Evolutionary conservation across 371 early-diverging fungal species (phyloP), one percentile per base, ranked within the genome.

Genomic region (Apophysomyces variabilis): DNA sequence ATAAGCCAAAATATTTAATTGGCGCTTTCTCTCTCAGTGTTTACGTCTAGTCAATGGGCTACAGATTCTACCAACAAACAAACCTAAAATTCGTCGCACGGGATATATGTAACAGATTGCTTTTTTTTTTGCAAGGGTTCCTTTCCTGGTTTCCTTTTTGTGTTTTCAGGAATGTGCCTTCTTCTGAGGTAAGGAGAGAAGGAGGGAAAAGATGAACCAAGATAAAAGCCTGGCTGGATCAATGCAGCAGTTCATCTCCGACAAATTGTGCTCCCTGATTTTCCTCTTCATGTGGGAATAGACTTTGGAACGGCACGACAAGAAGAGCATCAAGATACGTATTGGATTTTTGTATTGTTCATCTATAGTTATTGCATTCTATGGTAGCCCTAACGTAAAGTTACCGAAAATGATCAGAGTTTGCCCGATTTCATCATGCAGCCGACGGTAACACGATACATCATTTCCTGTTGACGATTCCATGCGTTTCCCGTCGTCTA

Each of bases 171-270:
- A 26, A 26, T 26, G 32, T 26, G 32, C 32, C 32, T 26, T 26
- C 32, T 26, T 26, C 32, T 26, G 32, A 26, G 32, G 32, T 26
- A 26, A 26, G 32, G 32, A 26, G 32, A 26, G 32, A 45, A 13
- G 46, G 46, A 45, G 16, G 16, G 43, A 43, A 43, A 43, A 18
- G 45, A 13, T 45, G 46, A 45, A 45, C 13, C 46, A 45, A 18
- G 16, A 26, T 18, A 13, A 45, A 45, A 45, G 46, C 16, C 46
- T 18, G 46, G 46, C 16, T 7, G 46, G 46, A 45, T 45, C 46
- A 45, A 45, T 45, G 46, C 46, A 45, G 16, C 46, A n/a, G 46
- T 45, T 45, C 16, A 45, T 45, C 46, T 45, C 46, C 46, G 46
- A 45, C 13, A n/a, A n/a, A 45, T 45, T 45, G 16, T 13, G 16